Percentiles rank a stretch among this genome's conserved stretches.
These are phyloP conservation scores for Mikania micrantha DNA, from an alignment of 129 eudicot genomes.

Conservation along the genomic window DNA sequence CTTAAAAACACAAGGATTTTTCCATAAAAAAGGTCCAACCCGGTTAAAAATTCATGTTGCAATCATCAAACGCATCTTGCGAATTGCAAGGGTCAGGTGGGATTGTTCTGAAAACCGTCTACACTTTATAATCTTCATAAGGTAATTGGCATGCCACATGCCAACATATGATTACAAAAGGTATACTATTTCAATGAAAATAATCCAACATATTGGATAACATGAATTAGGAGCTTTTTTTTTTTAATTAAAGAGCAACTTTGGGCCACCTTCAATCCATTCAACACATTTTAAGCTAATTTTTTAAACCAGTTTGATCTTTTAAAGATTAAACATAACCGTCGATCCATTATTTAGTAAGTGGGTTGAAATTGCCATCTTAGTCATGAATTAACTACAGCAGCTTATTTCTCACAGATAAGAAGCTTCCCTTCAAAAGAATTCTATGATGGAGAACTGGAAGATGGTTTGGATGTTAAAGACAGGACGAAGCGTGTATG, in stretches of 20 bases:
- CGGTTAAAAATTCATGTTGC: no score
- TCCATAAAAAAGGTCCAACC: no score
- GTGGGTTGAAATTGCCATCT: background rate
- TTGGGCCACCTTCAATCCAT: background rate
- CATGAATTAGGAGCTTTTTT: background rate
- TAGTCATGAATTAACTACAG: constrained; percentile 1
- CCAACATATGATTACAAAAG: no score
- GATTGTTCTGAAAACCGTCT: background rate
- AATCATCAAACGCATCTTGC: no score
- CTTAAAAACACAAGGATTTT: no score
- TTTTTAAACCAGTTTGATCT: background rate
- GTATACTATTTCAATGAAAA: no score
- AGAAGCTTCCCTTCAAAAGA: constrained; percentile 88
- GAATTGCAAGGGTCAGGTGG: background rate
- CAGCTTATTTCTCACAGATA: constrained; percentile 41
- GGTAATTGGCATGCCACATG: background rate
- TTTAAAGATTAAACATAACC: background rate
- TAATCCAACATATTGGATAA: background rate
- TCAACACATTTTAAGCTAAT: background rate
- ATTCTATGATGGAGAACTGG: constrained; percentile 68
- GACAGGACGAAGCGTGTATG: constrained; percentile 68
- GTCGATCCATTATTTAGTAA: background rate
- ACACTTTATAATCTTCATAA: background rate
- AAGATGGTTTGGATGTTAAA: constrained; percentile 72
- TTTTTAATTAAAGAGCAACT: background rate